Conservation (phyloP, 164 flowering plant species). For the Tetrastigma voinierianum region DNA sequence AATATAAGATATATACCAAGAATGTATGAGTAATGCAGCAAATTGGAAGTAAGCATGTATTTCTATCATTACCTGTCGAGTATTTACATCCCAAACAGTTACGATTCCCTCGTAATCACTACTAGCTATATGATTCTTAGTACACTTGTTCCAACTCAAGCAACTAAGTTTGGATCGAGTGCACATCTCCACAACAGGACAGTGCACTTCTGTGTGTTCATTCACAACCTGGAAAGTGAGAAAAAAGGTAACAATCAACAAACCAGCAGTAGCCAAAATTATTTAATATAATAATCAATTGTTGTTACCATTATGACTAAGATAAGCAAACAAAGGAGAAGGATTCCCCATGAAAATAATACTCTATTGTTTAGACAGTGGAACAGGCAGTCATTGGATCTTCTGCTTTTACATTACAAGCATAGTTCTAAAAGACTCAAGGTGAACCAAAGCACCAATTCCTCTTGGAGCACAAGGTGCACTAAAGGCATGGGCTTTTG, state of each 20-base stretch:
- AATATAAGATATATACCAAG: not conserved
- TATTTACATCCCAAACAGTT: constrained; percentile 96
- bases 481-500: no score
- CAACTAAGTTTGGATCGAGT: constrained; percentile 95
- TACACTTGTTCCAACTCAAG: constrained; percentile 92
- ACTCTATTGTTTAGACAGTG: no score
- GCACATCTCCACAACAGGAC: constrained; percentile 90
- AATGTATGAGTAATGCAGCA: not conserved
- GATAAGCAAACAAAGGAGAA: not conserved
- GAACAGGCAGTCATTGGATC: no score
- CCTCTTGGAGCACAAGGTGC: no score
- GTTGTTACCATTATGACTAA: not conserved
- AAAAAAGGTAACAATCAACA: not conserved
- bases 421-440: no score
- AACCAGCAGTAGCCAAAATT: not conserved
- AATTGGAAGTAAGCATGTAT: no score
- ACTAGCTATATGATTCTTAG: constrained; percentile 82
- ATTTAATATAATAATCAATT: not conserved
- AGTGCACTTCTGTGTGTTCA: constrained; percentile 79
- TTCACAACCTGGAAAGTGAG: constrained; percentile 66
- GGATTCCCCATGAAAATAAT: no score
- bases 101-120: constrained; percentile 97
- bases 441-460: no score
- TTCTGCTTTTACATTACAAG: no score
- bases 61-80: constrained; percentile 61